Conservation (phyloP, 2,329 filamentous ascomycete species). For the Phialophora expanda region DNA sequence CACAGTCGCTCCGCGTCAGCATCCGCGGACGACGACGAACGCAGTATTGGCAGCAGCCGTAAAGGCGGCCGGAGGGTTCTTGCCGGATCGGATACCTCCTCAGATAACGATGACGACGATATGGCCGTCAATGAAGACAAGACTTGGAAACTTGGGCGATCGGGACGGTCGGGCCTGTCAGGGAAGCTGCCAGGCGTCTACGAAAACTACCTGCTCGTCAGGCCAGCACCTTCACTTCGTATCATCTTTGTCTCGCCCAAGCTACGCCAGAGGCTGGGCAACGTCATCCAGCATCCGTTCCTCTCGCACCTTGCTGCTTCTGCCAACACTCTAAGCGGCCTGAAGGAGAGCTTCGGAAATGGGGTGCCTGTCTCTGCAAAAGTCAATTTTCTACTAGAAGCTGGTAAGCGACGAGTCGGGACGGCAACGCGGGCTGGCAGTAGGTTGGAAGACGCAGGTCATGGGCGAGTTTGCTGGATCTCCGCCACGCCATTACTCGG, state of each 20-base stretch:
- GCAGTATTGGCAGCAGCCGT: constrained; percentile 25
- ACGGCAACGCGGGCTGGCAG: constrained; percentile 26
- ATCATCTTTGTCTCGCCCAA: constrained; percentile 45
- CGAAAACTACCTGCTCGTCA: constrained; percentile 43
- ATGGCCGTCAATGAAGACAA: constrained; percentile 18
- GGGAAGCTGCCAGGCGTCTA: constrained; percentile 43
- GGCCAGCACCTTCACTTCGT: constrained; percentile 41
- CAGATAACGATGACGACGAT: constrained; percentile 22
- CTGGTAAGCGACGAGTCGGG: constrained; percentile 30
- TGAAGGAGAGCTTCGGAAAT: constrained; percentile 48
- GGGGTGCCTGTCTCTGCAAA: constrained; percentile 52
- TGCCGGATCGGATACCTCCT: constrained; percentile 26
- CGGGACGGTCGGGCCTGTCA: constrained; percentile 38
- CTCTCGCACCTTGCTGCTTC: constrained; percentile 52
- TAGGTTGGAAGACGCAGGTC: constrained; percentile 30
- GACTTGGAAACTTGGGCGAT: constrained; percentile 32
- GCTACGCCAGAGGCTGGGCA: constrained; percentile 39
- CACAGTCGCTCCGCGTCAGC: constrained; percentile 36
- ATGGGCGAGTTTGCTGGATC: constrained; percentile 46
- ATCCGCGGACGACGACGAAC: constrained; percentile 37
- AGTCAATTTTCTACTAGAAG: constrained; percentile 46
- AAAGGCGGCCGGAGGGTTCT: constrained; percentile 27
- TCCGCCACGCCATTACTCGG: constrained; percentile 54
- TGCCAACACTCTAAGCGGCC: constrained; percentile 45
- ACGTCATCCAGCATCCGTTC: constrained; percentile 49